Base-by-base conservation (phyloP, 352 stramenopile species). In the Thraustochytrium sp. region DNA sequence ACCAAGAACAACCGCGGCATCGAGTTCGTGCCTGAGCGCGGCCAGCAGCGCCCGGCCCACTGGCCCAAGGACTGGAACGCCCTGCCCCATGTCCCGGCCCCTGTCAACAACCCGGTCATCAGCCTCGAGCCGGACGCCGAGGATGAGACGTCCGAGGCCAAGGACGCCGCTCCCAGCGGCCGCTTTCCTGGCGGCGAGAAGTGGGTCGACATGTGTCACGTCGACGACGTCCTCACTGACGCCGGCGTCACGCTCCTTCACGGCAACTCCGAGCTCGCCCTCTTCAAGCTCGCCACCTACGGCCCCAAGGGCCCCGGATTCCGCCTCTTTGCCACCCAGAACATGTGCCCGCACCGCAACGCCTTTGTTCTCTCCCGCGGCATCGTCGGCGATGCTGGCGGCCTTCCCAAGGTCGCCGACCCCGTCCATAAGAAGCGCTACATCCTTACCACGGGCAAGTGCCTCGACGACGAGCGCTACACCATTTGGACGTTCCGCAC, bases 401-500 rank as follows among this genome's bases (percentile, higher is more conserved):
- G 91, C 18, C 85, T 87, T 36, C 87, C 92, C 34, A 97, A 97
- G 88, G 92, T 97, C 44, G 92, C 92, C 4, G 97, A 93, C 85
- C 93, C 93, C 26, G 89, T 97, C 77, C 92, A 97, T 89, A 97
- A 97, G 89, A 95, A 95, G 82, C 90, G 89, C 84, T 97, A 95
- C 86, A 88, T 89, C 54, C 88, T 97, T 42, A 82, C 85, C 9
- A 89, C 92, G 76, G 93, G 92, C 36, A 85, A 88, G 48, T 92
- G 93, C 82, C 85, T 96, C 72, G 88, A 82, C 31, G 88, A 84
- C n/a, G 92, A 94, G 2, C 82, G 88, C 23, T 88, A 89, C 23
- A 87, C 92, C 42, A 85, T 94, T 21, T 88, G 89, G 3, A 88
- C 96, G 29, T 88, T 96, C 77, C 94, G 91, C 3, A 96, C 96